phyloP scores from a whole-genome alignment of 768 basidiomycete genomes.

The Kwoniella pini region DNA sequence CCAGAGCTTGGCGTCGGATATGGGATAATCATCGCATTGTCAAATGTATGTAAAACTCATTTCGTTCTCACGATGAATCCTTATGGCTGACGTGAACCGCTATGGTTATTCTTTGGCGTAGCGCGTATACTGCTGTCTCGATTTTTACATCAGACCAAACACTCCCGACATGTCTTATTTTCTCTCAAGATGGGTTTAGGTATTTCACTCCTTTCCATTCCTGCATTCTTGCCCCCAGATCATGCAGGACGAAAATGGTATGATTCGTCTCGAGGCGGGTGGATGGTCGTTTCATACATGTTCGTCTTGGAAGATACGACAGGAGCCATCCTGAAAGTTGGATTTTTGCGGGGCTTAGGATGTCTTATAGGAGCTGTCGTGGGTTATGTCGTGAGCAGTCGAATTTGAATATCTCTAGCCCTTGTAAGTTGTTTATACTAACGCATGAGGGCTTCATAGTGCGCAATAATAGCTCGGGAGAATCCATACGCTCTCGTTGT shows the following conservation, averaged over 20 bases:
- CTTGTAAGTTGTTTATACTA: no score
- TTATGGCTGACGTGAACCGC: background rate
- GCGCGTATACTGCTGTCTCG: constrained; percentile 40
- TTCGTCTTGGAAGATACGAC: constrained; percentile 53
- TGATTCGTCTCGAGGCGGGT: constrained; percentile 41
- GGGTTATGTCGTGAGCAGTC: constrained; percentile 46
- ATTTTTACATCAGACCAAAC: constrained; percentile 29
- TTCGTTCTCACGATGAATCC: no score
- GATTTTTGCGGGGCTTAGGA: constrained; percentile 48
- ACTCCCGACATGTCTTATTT: constrained; percentile 47
- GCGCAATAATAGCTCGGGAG: constrained; percentile 42
- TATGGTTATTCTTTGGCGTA: no score
- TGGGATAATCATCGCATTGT: constrained; percentile 34
- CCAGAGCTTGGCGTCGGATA: constrained; percentile 24
- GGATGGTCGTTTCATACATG: constrained; percentile 51
- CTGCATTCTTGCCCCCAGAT: constrained; percentile 43
- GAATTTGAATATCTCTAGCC: background rate
- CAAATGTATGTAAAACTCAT: constrained; percentile 19
- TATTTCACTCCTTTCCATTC: constrained; percentile 48
- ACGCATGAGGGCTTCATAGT: no score
- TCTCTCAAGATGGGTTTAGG: constrained; percentile 48
- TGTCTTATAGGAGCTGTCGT: constrained; percentile 51
- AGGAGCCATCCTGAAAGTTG: constrained; percentile 52
- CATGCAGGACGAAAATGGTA: constrained; percentile 46
- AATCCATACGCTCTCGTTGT: constrained; percentile 51